Evolutionary conservation across 306 rosid genomes (phyloP).

Genomic region (Begonia peltatifolia): DNA sequence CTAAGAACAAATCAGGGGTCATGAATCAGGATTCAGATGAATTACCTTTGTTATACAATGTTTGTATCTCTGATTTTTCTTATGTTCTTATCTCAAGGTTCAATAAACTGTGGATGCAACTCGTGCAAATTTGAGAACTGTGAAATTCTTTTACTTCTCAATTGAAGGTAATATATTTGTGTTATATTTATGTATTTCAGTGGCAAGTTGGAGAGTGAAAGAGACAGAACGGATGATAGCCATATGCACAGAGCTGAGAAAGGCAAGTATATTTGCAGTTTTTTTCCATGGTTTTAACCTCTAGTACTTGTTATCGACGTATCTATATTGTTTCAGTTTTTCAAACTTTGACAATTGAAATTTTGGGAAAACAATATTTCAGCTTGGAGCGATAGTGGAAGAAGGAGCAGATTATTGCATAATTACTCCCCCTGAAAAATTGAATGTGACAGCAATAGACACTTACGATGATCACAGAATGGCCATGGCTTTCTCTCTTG

Average conservation of each 20-base stretch:
- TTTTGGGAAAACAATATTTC: conserved; percentile 12
- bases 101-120: too few species aligned
- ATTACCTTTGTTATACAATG: too few species aligned
- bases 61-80: too few species aligned
- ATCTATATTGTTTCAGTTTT: not conserved
- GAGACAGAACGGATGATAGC: conserved; percentile 99
- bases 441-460: conserved; percentile 65
- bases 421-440: conserved; percentile 87
- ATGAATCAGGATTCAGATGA: too few species aligned
- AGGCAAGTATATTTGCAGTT: conserved; percentile 33
- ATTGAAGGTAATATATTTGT: too few species aligned
- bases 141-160: too few species aligned
- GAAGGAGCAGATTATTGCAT: conserved; percentile 96
- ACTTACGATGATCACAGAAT: conserved; percentile 97
- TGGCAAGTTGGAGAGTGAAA: conserved; percentile 99
- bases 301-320: not conserved
- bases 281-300: conserved; percentile 5
- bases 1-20: too few species aligned
- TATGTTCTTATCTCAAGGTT: too few species aligned
- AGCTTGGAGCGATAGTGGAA: conserved; percentile 96
- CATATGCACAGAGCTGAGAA: conserved; percentile 94
- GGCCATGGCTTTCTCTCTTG: conserved; percentile 99
- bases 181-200: conserved; percentile 22
- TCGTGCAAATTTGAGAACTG: too few species aligned
- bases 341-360: not conserved